These are phyloP conservation scores for Chlamydomonas asymmetrica DNA, from an alignment of 139 green algal genomes.

Conservation along the genomic window DNA sequence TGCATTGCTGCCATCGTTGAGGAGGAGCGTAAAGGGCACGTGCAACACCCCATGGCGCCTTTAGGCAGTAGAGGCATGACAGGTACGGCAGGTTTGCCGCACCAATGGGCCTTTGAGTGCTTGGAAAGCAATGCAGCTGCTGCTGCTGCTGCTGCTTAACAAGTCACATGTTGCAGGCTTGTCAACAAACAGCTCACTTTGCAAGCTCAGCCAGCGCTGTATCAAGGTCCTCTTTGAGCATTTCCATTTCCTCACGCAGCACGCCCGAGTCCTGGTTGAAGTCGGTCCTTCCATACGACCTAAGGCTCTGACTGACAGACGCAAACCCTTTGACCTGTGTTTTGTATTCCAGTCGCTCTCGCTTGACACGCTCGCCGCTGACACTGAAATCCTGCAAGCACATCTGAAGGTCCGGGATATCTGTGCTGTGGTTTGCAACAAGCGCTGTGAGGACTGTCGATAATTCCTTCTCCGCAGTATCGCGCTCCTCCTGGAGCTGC, in stretches of 20 bases:
- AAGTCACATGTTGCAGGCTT: too few species aligned
- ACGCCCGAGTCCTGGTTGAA: background rate
- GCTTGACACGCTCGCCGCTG: background rate
- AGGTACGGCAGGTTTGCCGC: too few species aligned
- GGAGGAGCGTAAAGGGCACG: too few species aligned
- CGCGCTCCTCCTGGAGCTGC: conserved; percentile 9
- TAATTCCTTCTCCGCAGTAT: background rate
- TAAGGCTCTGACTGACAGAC: conserved; percentile 7
- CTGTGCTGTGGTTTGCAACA: conserved; percentile 2
- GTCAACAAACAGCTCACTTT: background rate
- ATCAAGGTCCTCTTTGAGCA: background rate
- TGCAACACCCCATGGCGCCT: too few species aligned
- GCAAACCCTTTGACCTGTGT: background rate
- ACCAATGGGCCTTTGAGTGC: too few species aligned
- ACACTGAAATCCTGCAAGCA: conserved; percentile 4
- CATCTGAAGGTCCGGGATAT: background rate
- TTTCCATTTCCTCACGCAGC: conserved; percentile 1
- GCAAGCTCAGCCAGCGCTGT: background rate
- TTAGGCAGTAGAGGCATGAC: too few species aligned
- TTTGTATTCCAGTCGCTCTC: background rate
- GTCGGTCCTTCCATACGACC: background rate
- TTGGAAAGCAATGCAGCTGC: too few species aligned
- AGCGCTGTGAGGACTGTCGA: background rate
- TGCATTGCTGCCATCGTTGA: too few species aligned
- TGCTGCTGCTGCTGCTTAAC: too few species aligned